phyloP scores from a whole-genome alignment of 345 rosid genomes.

The Eucalyptus leucophloia region DNA sequence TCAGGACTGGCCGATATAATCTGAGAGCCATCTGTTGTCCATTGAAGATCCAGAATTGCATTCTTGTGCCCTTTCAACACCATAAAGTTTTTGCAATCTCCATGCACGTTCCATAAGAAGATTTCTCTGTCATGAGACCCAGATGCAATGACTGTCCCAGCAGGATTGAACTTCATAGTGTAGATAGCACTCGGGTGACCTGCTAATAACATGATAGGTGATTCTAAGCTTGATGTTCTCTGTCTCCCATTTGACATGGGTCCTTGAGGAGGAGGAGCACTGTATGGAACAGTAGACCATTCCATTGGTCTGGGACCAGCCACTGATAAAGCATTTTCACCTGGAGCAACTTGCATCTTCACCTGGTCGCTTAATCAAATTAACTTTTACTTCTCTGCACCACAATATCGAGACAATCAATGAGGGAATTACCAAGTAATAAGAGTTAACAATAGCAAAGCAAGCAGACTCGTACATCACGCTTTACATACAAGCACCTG shows the following conservation, averaged over 20 bases:
- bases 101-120: slow-evolving; percentile 81
- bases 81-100: slow-evolving; percentile 95
- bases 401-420: neutral
- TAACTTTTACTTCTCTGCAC: neutral
- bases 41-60: slow-evolving; percentile 86
- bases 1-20: slow-evolving; percentile 92
- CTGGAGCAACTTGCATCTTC: slow-evolving; percentile 35
- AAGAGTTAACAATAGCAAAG: neutral
- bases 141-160: slow-evolving; percentile 78
- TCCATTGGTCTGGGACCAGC: slow-evolving; percentile 89
- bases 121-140: slow-evolving; percentile 96
- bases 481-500: neutral
- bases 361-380: neutral
- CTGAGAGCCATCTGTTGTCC: slow-evolving; percentile 89
- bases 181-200: slow-evolving; percentile 89
- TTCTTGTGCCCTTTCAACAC: slow-evolving; percentile 93
- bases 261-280: slow-evolving; percentile 32
- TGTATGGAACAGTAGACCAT: slow-evolving; percentile 56
- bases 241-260: slow-evolving; percentile 48
- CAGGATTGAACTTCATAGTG: slow-evolving; percentile 87
- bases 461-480: neutral
- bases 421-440: neutral
- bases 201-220: slow-evolving; percentile 79
- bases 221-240: slow-evolving; percentile 77
- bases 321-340: slow-evolving; percentile 45